These are phyloP conservation scores for Astrocystis sublimbata DNA, from an alignment of 495 filamentous ascomycete species.

Conservation along the genomic window DNA sequence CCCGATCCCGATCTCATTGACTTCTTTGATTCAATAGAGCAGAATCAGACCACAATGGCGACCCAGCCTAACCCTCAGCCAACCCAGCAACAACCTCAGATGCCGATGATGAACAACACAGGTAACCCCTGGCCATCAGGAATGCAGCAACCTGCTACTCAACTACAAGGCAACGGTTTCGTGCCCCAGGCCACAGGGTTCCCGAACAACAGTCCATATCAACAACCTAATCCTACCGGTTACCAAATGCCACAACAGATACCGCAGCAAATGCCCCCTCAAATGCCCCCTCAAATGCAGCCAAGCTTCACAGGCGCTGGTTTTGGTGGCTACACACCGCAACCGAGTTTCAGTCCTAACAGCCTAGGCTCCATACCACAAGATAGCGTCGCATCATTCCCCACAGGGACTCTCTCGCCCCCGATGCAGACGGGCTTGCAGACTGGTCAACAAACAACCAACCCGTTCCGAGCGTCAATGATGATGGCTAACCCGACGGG, in stretches of 20 bases:
- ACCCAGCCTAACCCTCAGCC: slow-evolving; percentile 43
- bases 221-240: slow-evolving; percentile 44
- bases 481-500: slow-evolving; percentile 59
- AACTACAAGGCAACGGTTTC: slow-evolving; percentile 56
- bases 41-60: slow-evolving; percentile 77
- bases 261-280: slow-evolving; percentile 15
- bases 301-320: slow-evolving; percentile 70
- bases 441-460: slow-evolving; percentile 63
- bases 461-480: slow-evolving; percentile 89
- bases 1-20: slow-evolving; percentile 88
- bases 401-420: slow-evolving; percentile 35
- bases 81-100: slow-evolving; percentile 29
- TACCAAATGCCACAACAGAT: slow-evolving; percentile 59
- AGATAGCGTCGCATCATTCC: slow-evolving; percentile 57
- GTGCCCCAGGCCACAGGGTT: slow-evolving; percentile 49
- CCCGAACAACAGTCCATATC: slow-evolving; percentile 48
- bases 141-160: slow-evolving; percentile 33
- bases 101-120: slow-evolving; percentile 29
- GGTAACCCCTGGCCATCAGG: slow-evolving; percentile 46
- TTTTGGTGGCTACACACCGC: slow-evolving; percentile 83
- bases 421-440: slow-evolving; percentile 40
- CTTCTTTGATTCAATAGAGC: slow-evolving; percentile 97
- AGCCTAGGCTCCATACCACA: slow-evolving; percentile 65
- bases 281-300: slow-evolving; percentile 41
- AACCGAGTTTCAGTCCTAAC: slow-evolving; percentile 55